These are phyloP conservation scores for Pisolithus orientalis DNA, from an alignment of 768 basidiomycete species.

Conservation along the genomic window DNA sequence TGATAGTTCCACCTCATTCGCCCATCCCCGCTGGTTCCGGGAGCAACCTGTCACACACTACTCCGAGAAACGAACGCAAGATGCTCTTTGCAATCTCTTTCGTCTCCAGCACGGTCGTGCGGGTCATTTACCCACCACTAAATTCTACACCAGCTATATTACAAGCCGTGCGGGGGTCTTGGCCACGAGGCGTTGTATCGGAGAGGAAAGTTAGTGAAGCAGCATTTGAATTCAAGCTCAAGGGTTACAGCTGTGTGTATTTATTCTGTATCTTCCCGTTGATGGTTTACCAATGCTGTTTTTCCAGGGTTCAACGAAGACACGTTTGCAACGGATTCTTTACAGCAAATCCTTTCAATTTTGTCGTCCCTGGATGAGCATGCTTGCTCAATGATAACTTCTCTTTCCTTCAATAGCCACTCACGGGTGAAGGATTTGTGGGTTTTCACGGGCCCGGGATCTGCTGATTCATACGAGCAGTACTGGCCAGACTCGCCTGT, in stretches of 20 bases:
- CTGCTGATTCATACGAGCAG: slow-evolving; percentile 23
- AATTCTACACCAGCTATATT: slow-evolving; percentile 73
- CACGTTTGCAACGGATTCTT: slow-evolving; percentile 66
- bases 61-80: slow-evolving; percentile 28
- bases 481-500: slow-evolving; percentile 29
- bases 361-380: slow-evolving; percentile 62
- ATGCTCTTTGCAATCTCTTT: slow-evolving; percentile 71
- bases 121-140: slow-evolving; percentile 72
- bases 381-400: slow-evolving; percentile 61
- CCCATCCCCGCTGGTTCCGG: slow-evolving; percentile 35
- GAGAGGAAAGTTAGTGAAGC: slow-evolving; percentile 71
- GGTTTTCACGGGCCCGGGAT: slow-evolving; percentile 61
- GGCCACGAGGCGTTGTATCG: slow-evolving; percentile 74
- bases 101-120: slow-evolving; percentile 56
- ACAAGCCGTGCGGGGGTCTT: slow-evolving; percentile 70
- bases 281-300: slow-evolving; percentile 13
- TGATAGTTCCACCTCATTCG: slow-evolving; percentile 33
- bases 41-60: slow-evolving; percentile 31
- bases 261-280: slow-evolving; percentile 5
- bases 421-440: slow-evolving; percentile 74
- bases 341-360: slow-evolving; percentile 63
- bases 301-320: slow-evolving; percentile 71
- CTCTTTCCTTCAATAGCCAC: slow-evolving; percentile 63
- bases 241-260: slow-evolving; percentile 69
- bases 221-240: slow-evolving; percentile 75